phyloP scores from a whole-genome alignment of 2,329 filamentous ascomycete species.

The Aspergillus tamarii region DNA sequence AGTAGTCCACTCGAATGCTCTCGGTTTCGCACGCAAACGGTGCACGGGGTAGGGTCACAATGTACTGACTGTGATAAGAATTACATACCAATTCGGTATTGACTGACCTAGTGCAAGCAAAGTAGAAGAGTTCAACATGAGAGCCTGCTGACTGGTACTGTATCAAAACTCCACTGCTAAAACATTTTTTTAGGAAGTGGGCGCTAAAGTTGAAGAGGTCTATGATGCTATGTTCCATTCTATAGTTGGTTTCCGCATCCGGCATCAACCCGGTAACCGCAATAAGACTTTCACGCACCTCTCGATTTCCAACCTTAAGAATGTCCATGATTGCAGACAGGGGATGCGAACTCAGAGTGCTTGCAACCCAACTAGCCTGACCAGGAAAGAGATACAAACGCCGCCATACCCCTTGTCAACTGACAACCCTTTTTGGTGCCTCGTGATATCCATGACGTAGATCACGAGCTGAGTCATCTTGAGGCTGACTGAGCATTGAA shows the following conservation, averaged over 20 bases:
- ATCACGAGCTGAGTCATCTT: constrained; percentile 8
- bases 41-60: constrained; percentile 35
- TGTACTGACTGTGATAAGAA: constrained; percentile 7
- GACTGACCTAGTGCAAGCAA: neutral
- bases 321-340: constrained; percentile 7
- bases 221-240: constrained; percentile 17
- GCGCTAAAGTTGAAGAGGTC: constrained; percentile 8
- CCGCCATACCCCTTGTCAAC: neutral
- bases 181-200: constrained; percentile 4
- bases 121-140: neutral
- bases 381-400: neutral
- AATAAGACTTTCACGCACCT: constrained; percentile 17
- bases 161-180: neutral
- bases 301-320: neutral
- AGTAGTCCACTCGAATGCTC: constrained; percentile 23
- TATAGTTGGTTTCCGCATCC: constrained; percentile 30
- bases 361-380: neutral
- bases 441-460: constrained; percentile 8
- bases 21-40: constrained; percentile 29
- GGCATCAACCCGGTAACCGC: constrained; percentile 26
- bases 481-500: neutral
- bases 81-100: constrained; percentile 1
- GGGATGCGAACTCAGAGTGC: neutral
- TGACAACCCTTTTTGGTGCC: neutral
- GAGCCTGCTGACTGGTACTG: neutral